phyloP scores from a whole-genome alignment of 2,329 filamentous ascomycete species.

The Epichloe gansuensis region DNA sequence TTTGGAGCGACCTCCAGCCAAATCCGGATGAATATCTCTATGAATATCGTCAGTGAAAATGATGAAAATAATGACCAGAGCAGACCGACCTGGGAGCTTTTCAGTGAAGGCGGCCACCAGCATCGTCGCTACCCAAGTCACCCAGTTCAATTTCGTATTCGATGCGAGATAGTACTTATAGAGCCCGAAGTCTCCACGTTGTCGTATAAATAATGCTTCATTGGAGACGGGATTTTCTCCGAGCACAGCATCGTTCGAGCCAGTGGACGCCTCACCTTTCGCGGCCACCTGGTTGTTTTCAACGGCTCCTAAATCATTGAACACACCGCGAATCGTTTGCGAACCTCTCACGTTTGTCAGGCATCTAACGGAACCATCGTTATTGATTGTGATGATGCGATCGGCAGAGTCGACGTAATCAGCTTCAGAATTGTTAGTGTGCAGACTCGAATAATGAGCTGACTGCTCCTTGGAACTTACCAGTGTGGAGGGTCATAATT shows the following conservation, averaged over 20 bases:
- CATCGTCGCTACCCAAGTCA: neutral
- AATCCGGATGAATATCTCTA: neutral
- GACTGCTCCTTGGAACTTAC: neutral
- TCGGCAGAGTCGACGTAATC: too few species aligned
- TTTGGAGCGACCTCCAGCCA: conserved; percentile 1
- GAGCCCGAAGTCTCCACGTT: neutral
- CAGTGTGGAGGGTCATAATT: neutral
- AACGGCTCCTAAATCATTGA: too few species aligned
- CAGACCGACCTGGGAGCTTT: neutral
- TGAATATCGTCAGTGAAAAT: too few species aligned
- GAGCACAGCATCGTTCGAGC: neutral
- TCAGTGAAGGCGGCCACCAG: neutral
- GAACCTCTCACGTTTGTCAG: too few species aligned
- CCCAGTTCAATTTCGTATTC: neutral
- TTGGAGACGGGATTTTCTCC: too few species aligned
- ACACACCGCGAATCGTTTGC: too few species aligned
- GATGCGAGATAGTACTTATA: neutral
- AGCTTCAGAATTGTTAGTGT: too few species aligned
- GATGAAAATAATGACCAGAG: too few species aligned
- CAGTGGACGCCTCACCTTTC: neutral
- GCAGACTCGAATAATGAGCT: too few species aligned
- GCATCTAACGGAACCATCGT: too few species aligned
- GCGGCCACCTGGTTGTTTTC: too few species aligned
- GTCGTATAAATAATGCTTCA: neutral
- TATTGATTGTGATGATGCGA: too few species aligned